Base-by-base conservation (phyloP, 371 early-diverging fungal genomes). In the Fennellomyces sp. region DNA sequence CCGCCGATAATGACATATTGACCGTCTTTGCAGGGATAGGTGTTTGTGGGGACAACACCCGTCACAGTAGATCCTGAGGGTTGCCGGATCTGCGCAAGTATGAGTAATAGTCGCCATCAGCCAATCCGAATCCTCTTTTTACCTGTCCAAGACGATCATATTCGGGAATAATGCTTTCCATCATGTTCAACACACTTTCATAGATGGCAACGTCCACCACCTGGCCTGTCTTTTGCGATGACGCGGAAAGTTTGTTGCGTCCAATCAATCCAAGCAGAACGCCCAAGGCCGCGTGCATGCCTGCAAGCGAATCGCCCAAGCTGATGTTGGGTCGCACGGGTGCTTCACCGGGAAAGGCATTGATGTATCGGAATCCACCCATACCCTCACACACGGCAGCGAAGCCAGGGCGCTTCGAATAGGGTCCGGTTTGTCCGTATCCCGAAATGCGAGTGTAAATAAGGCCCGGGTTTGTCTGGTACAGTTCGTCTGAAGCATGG, bases 341-440 rank as follows among this genome's bases (percentile, higher is more conserved):
- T 7, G 85, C 68, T 38, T 73, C 52, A 11, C 73, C 73, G 0
- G 80, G 78, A 57, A 72, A 65, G 5, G 83, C 85, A 52, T 76
- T 82, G 3, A 84, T 66, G 56, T 73, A 81, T 0, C 84, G 69
- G 42, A 82, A 80, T 0, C 84, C 84, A 21, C 82, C 81, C 76
- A 80, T 76, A 26, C 82, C 84, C 69, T 84, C 85, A 58, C 83
- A 81, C 0, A 84, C 85, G 0, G 85, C 80, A 2, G 85, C 85
- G 56, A 71, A 84, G 17, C 85, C 85, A 26, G 83, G 80, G 30
- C 70, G 69, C 19, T 61, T 69, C n/a, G 83, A 67, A 39, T 81
- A 78, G 29, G 85, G 85, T 0, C 85, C 85, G 2, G 82, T 81
- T 62, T 81, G 80, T 1, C 85, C 83, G 41, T 82, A 82, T 2